Percentiles rank a stretch among this genome's conserved stretches.
phyloP scores from a whole-genome alignment of 805 yeast genomes.

The Hermanozyma aechmeae region DNA sequence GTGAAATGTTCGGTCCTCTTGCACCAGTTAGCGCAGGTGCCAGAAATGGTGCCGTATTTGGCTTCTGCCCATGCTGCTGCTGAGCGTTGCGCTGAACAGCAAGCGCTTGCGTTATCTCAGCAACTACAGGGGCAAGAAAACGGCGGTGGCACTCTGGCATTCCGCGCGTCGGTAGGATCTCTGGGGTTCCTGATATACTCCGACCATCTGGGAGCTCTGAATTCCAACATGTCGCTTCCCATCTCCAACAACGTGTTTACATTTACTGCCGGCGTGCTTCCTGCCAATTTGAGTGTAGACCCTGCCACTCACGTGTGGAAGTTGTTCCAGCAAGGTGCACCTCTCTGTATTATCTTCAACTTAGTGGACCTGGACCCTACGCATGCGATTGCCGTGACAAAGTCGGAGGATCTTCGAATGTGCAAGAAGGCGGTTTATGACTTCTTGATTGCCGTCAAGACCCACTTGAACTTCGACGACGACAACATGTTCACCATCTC shows the following conservation, averaged over 20 bases:
- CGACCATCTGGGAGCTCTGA: conserved; percentile 14
- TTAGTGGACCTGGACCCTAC: conserved; percentile 37
- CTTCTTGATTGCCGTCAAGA: conserved; percentile 79
- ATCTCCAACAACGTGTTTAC: conserved; percentile 38
- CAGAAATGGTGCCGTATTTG: conserved; percentile 62
- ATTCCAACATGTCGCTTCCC: conserved; percentile 5
- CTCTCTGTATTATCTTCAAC: conserved; percentile 80
- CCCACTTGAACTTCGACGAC: conserved; percentile 63
- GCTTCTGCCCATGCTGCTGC: conserved; percentile 56
- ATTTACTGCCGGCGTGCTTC: conserved; percentile 69
- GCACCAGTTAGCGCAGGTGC: conserved; percentile 45
- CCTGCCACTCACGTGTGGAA: conserved; percentile 90
- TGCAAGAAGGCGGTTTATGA: conserved; percentile 88
- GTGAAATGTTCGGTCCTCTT: conserved; percentile 54
- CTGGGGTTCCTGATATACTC: conserved; percentile 27
- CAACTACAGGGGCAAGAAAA: conserved; percentile 17
- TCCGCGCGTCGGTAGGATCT: conserved; percentile 24
- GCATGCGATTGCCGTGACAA: conserved; percentile 50
- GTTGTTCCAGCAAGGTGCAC: conserved; percentile 85
- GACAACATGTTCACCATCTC: conserved; percentile 84
- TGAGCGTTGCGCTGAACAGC: conserved; percentile 64
- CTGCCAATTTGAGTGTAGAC: conserved; percentile 68
- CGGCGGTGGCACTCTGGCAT: conserved; percentile 9
- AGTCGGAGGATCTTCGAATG: conserved; percentile 72
- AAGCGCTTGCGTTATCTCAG: conserved; percentile 45